Base-by-base conservation (phyloP, 306 rosid genomes). In the Oxytropis ochrocephala region DNA sequence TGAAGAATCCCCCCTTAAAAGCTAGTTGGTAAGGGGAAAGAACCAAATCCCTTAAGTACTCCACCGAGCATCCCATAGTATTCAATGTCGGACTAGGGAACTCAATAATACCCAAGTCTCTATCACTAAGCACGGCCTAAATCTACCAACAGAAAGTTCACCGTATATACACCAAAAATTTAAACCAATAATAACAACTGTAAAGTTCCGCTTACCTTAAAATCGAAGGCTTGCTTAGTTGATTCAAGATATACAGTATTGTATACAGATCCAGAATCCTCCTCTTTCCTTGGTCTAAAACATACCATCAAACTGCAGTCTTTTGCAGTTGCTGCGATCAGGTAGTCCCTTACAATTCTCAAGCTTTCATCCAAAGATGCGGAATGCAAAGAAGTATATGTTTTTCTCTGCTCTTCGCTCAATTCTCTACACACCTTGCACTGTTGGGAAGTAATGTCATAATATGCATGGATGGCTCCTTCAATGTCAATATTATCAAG, bases 301-400 rank as follows among this genome's bases (percentile, higher is more conserved):
- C 92, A 80, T 75, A 94, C 42, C 91, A 87, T 86, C 87, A 95
- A 81, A 84, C 99, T 95, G 81, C 96, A 95, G 88, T 91, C 97
- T 74, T 91, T 95, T 18, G 95, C 97, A 21, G 92, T 87, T 63
- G 99, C 83, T 49, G 95, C 97, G 69, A 84, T 91, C 76, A 89
- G 78, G 85, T 82, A 91, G 85, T 95, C 78, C 87, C 82, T 91
- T 29, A 95, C 89, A 42, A 76, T 84, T 81, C 84, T 89, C 86
- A 86, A 78, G 74, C 85, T 89, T 80, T 89, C 97, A 70, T 91
- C 97, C 76, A 87, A 52, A 11, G 97, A 81, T 39, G 83, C 79
- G 52, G 89, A 87, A 83, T 95, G 99, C 85, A 95, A 74, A 67
- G 89, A 75, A 18, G 81, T 35, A 74, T 73, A 84, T 55, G 11